Base-by-base conservation (phyloP, 257 asterid genomes). In the Salvia splendens region DNA sequence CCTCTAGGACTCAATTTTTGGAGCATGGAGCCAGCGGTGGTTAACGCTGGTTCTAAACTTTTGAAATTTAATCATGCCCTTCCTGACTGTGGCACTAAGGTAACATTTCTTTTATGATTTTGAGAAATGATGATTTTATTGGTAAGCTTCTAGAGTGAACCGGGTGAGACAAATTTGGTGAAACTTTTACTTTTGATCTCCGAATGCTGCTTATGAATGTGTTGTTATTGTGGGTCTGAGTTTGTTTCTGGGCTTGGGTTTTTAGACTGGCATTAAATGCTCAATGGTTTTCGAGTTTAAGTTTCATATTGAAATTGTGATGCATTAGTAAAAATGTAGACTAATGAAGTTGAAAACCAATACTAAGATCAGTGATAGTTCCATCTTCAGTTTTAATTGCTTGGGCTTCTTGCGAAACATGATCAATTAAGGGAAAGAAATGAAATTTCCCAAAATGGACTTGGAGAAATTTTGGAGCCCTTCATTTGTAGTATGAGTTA, bases 11-110 rank as follows among this genome's bases (percentile, higher is more conserved):
- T 46, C 51, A 50, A 68, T 30, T 65, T 30, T 65, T 32, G 30
- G 61, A 76, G 35, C 52, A 64, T 74, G 83, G 85, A 77, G 53
- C 76, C 86, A 4, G 73, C 71, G 38, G 83, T 81, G 40, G 75
- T 81, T 51, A 81, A 75, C 14, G 73, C 67, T 62, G 78, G 83
- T 69, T 68, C 86, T 60, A 62, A 56, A 61, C 48, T 75, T 69
- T 4, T 72, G 12, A 81, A 69, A 45, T 78, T 32, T 62, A 66
- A 65, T 61, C 68, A 72, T 15, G 77, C 83, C 53, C 35, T 50
- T 51, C 67, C 72, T 14, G 60, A 75, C 14, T 7, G 36, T 68
- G 60, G 51, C 54, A 81, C 83, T 47, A 55, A 57, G 83, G 81
- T 78, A 59, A 64, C 47, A 42, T 17, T n/a, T 59, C 16, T 52